Evolutionary conservation across 495 filamentous ascomycete genomes (phyloP), one percentile per base, ranked within the genome.

Genomic region (Podospora didyma): DNA sequence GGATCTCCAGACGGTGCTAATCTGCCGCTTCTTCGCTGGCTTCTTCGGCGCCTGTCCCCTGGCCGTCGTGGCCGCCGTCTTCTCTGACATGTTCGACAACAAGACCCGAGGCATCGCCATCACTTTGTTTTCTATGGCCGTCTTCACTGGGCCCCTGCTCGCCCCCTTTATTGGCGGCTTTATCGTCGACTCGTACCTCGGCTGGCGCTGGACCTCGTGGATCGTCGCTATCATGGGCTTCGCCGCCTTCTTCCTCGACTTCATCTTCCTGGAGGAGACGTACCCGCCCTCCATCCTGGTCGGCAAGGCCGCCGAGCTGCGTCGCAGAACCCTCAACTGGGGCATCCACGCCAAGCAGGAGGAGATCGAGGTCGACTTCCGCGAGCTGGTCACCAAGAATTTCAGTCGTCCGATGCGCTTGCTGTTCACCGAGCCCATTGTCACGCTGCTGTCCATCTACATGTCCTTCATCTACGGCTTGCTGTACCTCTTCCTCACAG

Each of bases 321-420:
- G 92, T 47, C 88, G 89, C 11, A 74, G 87, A 45, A 96, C 92
- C 7, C 82, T 84, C 66, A 96, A 95, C 73, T 95, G 91, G 90
- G 92, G 89, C 46, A 95, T 96, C 59, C 90, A 96, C 73, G 89
- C 91, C 46, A 95, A 92, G 66, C 89, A 96, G 69, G 92, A 96
- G 66, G 90, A 96, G 73, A 91, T 95, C 59, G 90, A 95, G 68
- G 79, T 97, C 52, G 87, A 94, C 71, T 78, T 95, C 60, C 69
- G 77, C 26, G 89, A 95, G 71, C 76, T 96, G 12, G 41, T 96
- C 41, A 82, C 77, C 58, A 93, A 93, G 80, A 95, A 96, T 70
- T 92, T 94, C 69, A 81, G 76, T 57, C 83, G 92, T 35, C 92
- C 91, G 0, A 71, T 96, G 62, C 80, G 87, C 51, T 83, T 96